phyloP scores from a whole-genome alignment of 1,284 basidiomycete species.

The Lignosus rhinocerotis region DNA sequence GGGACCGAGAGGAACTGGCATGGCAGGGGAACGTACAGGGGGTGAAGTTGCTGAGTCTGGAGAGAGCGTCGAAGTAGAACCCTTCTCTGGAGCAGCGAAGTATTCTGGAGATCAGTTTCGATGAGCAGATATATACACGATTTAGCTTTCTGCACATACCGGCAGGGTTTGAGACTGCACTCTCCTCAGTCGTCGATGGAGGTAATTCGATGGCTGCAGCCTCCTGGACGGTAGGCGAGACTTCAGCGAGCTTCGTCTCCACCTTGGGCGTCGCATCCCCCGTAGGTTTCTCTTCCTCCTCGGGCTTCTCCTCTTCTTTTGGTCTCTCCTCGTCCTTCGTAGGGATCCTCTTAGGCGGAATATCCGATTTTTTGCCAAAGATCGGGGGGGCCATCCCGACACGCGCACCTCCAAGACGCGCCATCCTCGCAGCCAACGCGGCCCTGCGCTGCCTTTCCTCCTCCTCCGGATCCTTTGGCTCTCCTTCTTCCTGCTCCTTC shows the following conservation, averaged over 20 bases:
- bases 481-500: slow-evolving; percentile 32
- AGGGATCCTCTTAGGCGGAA: slow-evolving; percentile 42
- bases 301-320: slow-evolving; percentile 15
- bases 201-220: slow-evolving; percentile 6
- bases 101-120: slow-evolving; percentile 20
- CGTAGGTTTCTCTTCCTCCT: slow-evolving; percentile 10
- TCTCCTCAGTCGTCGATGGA: slow-evolving; percentile 1
- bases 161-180: not conserved
- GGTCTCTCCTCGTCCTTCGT: slow-evolving; percentile 27
- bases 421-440: slow-evolving; percentile 87
- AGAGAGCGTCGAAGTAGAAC: slow-evolving; percentile 35
- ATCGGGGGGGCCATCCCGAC: slow-evolving; percentile 78
- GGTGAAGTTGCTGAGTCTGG: slow-evolving; percentile 36
- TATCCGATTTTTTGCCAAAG: slow-evolving; percentile 56
- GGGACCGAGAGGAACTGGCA: slow-evolving; percentile 75
- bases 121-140: not conserved
- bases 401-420: slow-evolving; percentile 81
- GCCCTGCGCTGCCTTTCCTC: slow-evolving; percentile 80
- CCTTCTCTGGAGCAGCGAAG: slow-evolving; percentile 16
- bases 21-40: slow-evolving; percentile 46
- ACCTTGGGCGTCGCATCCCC: slow-evolving; percentile 1
- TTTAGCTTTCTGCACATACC: slow-evolving; percentile 1
- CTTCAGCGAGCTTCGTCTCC: slow-evolving; percentile 7
- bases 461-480: slow-evolving; percentile 61
- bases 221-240: slow-evolving; percentile 6